Conservation (phyloP, 805 yeast genomes). For the Metschnikowia cubensis region DNA sequence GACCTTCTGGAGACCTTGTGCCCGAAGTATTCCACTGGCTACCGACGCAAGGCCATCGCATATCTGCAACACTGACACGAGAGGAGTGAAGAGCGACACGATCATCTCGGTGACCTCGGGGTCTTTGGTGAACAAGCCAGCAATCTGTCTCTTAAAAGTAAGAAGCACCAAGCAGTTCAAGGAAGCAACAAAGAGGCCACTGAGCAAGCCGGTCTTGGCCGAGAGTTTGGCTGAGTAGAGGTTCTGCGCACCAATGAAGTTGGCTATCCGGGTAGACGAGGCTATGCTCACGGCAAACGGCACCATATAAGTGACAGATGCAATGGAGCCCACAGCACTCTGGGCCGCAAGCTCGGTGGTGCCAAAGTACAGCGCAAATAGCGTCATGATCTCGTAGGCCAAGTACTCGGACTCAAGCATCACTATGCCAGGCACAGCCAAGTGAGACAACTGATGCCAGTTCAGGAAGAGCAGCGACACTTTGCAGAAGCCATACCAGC, state of each 20-base stretch:
- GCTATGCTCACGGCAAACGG: slow-evolving; percentile 47
- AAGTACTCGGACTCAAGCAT: slow-evolving; percentile 45
- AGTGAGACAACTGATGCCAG: slow-evolving; percentile 34
- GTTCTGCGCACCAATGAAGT: slow-evolving; percentile 42
- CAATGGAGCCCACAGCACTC: slow-evolving; percentile 46
- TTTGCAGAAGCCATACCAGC: slow-evolving; percentile 62
- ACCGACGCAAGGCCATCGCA: slow-evolving; percentile 69
- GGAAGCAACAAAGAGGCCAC: slow-evolving; percentile 27
- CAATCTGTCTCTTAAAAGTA: slow-evolving; percentile 46
- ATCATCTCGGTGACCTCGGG: slow-evolving; percentile 50
- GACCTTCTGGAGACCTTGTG: slow-evolving; percentile 69
- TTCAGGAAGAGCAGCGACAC: slow-evolving; percentile 30
- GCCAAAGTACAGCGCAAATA: slow-evolving; percentile 45
- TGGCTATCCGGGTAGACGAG: slow-evolving; percentile 42
- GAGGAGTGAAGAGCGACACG: slow-evolving; percentile 51
- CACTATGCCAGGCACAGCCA: slow-evolving; percentile 44
- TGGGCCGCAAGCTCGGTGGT: slow-evolving; percentile 50
- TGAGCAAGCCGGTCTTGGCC: slow-evolving; percentile 28
- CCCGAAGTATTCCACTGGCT: slow-evolving; percentile 69
- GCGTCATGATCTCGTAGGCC: slow-evolving; percentile 45
- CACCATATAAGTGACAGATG: slow-evolving; percentile 41
- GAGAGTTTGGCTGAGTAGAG: slow-evolving; percentile 35
- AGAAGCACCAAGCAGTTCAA: slow-evolving; percentile 45
- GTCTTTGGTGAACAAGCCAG: slow-evolving; percentile 60
- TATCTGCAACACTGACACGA: slow-evolving; percentile 61